phyloP scores from a whole-genome alignment of 768 basidiomycete species.

The Russula brevipes region DNA sequence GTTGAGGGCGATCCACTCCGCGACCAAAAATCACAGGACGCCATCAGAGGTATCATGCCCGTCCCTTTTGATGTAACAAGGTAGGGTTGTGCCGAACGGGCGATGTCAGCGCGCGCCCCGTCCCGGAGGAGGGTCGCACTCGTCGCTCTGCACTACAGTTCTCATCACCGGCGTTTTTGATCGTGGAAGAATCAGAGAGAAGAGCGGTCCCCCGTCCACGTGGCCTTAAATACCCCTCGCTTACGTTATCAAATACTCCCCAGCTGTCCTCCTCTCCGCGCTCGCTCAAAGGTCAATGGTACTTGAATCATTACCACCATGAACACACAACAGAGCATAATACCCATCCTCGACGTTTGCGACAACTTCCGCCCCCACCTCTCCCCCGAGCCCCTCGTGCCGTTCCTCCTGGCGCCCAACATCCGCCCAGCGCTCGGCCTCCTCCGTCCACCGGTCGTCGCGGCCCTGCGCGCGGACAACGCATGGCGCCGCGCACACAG shows the following conservation, averaged over 20 bases:
- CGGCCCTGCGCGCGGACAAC: conserved; percentile 51
- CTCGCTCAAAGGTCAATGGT: too few relatives aligned
- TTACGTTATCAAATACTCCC: background rate
- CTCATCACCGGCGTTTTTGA: conserved; percentile 38
- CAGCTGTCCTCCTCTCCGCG: too few relatives aligned
- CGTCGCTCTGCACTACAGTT: conserved; percentile 26
- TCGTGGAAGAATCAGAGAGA: conserved; percentile 42
- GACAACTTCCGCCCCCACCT: conserved; percentile 56
- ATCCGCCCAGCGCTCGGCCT: conserved; percentile 54
- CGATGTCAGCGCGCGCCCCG: conserved; percentile 24
- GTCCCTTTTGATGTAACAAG: conserved; percentile 29
- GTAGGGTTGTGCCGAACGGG: conserved; percentile 27
- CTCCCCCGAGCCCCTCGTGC: conserved; percentile 43
- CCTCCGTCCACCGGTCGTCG: conserved; percentile 52
- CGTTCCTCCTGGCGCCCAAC: conserved; percentile 51
- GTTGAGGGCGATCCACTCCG: conserved; percentile 1
- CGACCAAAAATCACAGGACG: conserved; percentile 17
- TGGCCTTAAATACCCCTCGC: background rate
- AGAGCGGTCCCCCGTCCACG: background rate
- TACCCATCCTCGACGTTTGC: conserved; percentile 62
- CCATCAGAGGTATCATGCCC: conserved; percentile 27
- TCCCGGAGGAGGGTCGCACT: conserved; percentile 25
- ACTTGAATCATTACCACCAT: background rate
- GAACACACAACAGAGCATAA: conserved; percentile 34
- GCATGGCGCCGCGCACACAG: conserved; percentile 28